A percentile compares a stretch with the other conserved stretches of the same genome.
Conservation (phyloP, 164 flowering plant genomes). For the Vitis riparia region DNA sequence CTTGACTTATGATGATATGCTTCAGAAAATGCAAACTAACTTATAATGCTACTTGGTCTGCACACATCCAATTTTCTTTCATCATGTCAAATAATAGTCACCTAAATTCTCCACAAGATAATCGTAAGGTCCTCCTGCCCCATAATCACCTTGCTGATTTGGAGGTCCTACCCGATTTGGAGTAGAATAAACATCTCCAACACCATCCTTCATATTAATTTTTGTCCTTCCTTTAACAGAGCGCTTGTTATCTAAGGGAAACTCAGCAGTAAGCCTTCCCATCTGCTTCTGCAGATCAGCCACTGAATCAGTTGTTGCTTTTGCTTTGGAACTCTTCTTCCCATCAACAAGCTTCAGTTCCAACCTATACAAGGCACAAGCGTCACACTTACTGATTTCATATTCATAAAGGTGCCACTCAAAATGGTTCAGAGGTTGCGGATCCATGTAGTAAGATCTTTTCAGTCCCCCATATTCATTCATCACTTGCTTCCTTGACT, state of each 20-base stretch:
- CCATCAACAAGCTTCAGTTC: conserved; percentile 87
- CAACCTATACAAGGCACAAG: conserved; percentile 85
- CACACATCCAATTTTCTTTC: conserved; percentile 2
- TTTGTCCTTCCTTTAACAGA: conserved; percentile 54
- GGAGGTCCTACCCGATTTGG: conserved; percentile 35
- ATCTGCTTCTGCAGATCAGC: conserved; percentile 92
- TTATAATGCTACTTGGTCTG: conserved; percentile 2
- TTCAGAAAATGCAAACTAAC: conserved; percentile 6
- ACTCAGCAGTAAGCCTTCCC: conserved; percentile 86
- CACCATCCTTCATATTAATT: conserved; percentile 33
- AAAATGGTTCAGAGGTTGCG: conserved; percentile 72
- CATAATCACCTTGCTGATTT: conserved; percentile 47
- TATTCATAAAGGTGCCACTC: conserved; percentile 99
- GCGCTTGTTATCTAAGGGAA: conserved; percentile 68
- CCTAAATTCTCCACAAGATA: conserved; percentile 51
- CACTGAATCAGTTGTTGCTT: conserved; percentile 64
- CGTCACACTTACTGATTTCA: conserved; percentile 86
- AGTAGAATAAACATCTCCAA: conserved; percentile 27
- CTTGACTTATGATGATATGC: conserved; percentile 9
- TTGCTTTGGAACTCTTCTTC: conserved; percentile 79
- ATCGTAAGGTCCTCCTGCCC: conserved; percentile 33
- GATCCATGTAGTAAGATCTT: conserved; percentile 99
- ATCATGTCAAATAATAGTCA: conserved; percentile 49
- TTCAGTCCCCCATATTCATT: conserved; percentile 86
- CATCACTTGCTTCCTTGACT: conserved; percentile 96